A percentile compares a stretch with the other conserved stretches of the same genome.
Evolutionary conservation across 805 yeast genomes (phyloP).

Genomic region (Candida dajiaensis): DNA sequence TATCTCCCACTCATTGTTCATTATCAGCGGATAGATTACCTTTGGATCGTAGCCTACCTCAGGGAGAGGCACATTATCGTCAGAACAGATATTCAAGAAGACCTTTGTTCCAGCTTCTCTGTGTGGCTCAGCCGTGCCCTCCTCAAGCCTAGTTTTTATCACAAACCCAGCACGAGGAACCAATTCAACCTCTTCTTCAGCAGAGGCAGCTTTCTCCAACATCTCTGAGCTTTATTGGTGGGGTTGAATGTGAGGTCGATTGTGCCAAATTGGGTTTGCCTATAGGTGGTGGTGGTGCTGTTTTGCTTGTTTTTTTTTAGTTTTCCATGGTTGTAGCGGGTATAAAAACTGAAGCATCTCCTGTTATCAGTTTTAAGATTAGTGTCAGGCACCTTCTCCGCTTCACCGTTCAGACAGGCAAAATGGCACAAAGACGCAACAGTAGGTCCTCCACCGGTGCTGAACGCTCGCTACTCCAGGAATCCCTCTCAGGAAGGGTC

Average conservation of each 20-base stretch:
- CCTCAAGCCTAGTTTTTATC: conserved; percentile 49
- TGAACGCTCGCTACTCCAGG: not conserved
- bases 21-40: conserved; percentile 54
- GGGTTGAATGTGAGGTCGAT: too few species aligned
- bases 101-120: conserved; percentile 49
- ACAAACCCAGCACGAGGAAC: conserved; percentile 69
- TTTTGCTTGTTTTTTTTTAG: not conserved
- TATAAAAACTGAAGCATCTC: not conserved
- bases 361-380: not conserved
- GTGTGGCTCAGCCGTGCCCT: conserved; percentile 15
- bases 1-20: conserved; percentile 76
- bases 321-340: not conserved
- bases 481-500: not conserved
- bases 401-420: not conserved
- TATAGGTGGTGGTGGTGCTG: too few species aligned
- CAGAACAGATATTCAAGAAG: conserved; percentile 74
- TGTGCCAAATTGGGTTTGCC: not conserved
- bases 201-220: not conserved
- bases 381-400: not conserved
- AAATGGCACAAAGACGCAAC: conserved; percentile 4
- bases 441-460: conserved; percentile 1
- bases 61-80: conserved; percentile 61
- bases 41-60: conserved; percentile 46
- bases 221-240: not conserved
- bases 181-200: conserved; percentile 22